Evolutionary conservation across 2,329 filamentous ascomycete genomes (phyloP).

Genomic region (Alternaria triticimaculans): DNA sequence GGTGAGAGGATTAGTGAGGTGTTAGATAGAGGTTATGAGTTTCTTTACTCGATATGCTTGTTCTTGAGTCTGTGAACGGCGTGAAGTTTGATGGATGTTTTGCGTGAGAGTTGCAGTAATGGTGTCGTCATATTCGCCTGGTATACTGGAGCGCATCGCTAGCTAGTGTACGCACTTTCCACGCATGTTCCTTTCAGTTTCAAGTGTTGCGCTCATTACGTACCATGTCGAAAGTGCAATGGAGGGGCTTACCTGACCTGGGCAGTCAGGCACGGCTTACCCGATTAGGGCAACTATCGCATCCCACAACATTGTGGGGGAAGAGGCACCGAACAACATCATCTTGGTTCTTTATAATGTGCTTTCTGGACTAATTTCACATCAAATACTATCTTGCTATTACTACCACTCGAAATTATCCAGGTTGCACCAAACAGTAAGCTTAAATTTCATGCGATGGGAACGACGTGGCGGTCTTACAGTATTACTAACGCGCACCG

Average conservation of each 20-base stretch:
- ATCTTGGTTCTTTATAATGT: neutral
- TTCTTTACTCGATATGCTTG: neutral
- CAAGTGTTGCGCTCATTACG: neutral
- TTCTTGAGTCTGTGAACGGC: neutral
- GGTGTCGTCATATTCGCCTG: neutral
- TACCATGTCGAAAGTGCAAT: neutral
- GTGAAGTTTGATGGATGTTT: neutral
- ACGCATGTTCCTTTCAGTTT: neutral
- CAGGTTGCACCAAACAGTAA: neutral
- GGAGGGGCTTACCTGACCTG: constrained; percentile 10
- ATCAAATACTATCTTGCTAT: too few species aligned
- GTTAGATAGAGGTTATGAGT: neutral
- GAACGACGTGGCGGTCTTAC: neutral
- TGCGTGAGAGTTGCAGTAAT: neutral
- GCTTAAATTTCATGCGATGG: neutral
- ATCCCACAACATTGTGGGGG: neutral
- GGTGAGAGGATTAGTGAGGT: neutral
- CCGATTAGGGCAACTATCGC: constrained; percentile 18
- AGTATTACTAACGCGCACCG: neutral
- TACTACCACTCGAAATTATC: neutral
- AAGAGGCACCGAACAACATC: neutral
- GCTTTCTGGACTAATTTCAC: neutral
- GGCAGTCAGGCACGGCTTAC: constrained; percentile 22
- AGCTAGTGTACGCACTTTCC: neutral
- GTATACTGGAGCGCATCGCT: neutral